Conservation (phyloP, 495 filamentous ascomycete species). For the Articulospora tetracladia region DNA sequence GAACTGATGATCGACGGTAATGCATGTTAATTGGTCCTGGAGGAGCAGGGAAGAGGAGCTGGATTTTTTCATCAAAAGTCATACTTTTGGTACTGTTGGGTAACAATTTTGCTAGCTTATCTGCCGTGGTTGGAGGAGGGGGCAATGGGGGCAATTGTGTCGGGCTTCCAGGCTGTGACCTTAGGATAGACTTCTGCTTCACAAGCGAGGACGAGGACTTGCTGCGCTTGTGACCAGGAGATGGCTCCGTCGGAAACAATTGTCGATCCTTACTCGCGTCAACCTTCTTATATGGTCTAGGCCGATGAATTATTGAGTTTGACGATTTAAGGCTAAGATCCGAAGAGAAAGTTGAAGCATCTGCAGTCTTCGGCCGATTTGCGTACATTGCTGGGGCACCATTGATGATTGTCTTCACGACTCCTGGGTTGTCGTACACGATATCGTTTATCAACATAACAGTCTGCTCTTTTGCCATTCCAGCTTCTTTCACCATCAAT, state of each 20-base stretch:
- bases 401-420: constrained; percentile 41
- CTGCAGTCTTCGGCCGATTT: constrained; percentile 5
- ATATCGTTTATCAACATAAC: constrained; percentile 51
- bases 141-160: constrained; percentile 41
- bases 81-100: constrained; percentile 47
- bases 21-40: constrained; percentile 21
- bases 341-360: constrained; percentile 2
- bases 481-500: constrained; percentile 26
- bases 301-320: constrained; percentile 40
- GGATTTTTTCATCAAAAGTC: constrained; percentile 48
- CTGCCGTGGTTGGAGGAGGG: constrained; percentile 32
- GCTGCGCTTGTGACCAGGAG: constrained; percentile 36
- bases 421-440: constrained; percentile 42
- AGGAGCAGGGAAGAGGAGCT: constrained; percentile 40
- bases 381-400: constrained; percentile 28
- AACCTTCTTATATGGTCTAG: constrained; percentile 43
- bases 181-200: constrained; percentile 39
- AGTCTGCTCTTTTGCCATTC: constrained; percentile 36
- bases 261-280: constrained; percentile 35
- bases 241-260: constrained; percentile 38
- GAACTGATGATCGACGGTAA: constrained; percentile 37
- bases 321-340: constrained; percentile 28
- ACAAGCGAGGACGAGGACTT: constrained; percentile 40
- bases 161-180: constrained; percentile 40
- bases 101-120: constrained; percentile 28